A percentile compares a stretch with the other conserved stretches of the same genome.
Conservation (phyloP, 2,329 filamentous ascomycete species). For the Albophoma yamanashiensis region DNA sequence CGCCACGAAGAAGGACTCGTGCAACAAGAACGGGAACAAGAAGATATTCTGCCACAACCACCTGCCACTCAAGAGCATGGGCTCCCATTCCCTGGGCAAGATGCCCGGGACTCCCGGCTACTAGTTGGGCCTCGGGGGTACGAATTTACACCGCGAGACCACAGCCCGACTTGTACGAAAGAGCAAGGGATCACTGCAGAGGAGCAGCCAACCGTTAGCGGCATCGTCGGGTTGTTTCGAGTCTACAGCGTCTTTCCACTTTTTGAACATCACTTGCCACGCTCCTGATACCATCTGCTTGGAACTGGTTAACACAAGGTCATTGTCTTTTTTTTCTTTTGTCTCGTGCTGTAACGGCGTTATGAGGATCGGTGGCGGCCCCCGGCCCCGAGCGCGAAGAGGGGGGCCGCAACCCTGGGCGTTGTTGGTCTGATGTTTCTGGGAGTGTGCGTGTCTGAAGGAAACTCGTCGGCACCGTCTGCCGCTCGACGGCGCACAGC, state of each 20-base stretch:
- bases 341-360: background rate
- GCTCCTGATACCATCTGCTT: background rate
- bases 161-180: background rate
- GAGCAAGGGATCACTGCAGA: background rate
- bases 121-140: conserved; percentile 13
- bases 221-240: background rate
- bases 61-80: conserved; percentile 34
- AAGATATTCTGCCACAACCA: conserved; percentile 52
- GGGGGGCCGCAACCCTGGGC: background rate
- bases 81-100: conserved; percentile 38
- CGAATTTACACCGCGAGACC: too few relatives aligned
- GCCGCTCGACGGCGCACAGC: background rate
- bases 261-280: background rate
- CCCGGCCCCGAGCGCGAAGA: background rate
- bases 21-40: conserved; percentile 28
- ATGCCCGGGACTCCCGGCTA: conserved; percentile 48
- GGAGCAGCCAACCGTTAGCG: background rate
- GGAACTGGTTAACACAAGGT: background rate
- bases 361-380: background rate
- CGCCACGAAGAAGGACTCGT: conserved; percentile 42
- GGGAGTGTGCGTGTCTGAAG: background rate
- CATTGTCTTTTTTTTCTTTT: background rate
- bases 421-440: background rate
- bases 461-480: background rate
- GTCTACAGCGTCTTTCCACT: background rate